Percentiles rank a stretch among this genome's conserved stretches.
phyloP scores from a whole-genome alignment of 768 basidiomycete species.

The Fomitopsis serialis region DNA sequence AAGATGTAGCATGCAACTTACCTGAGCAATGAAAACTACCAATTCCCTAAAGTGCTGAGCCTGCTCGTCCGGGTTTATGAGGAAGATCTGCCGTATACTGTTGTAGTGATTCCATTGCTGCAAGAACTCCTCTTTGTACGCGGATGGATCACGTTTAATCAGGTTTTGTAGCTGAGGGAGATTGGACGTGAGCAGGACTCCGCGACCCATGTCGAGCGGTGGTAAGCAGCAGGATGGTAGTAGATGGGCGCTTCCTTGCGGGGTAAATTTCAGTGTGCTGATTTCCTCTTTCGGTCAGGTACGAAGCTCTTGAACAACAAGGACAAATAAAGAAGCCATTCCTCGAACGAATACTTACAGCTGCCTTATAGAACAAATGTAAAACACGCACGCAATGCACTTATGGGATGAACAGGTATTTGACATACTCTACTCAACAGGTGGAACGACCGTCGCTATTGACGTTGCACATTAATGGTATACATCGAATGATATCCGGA shows the following conservation, averaged over 20 bases:
- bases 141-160: conserved; percentile 87
- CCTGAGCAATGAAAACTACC: conserved; percentile 88
- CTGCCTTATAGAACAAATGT: no score
- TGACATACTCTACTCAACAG: background rate
- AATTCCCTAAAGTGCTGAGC: conserved; percentile 82
- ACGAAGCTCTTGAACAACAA: conserved; percentile 6
- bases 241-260: background rate
- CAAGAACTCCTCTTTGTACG: conserved; percentile 92
- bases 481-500: no score
- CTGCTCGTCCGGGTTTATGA: conserved; percentile 78
- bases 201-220: conserved; percentile 44
- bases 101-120: conserved; percentile 97
- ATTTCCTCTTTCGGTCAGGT: conserved; percentile 2
- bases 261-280: background rate
- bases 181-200: conserved; percentile 79
- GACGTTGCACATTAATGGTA: no score
- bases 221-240: background rate
- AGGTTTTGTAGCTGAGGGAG: conserved; percentile 95
- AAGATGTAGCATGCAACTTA: conserved; percentile 17
- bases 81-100: conserved; percentile 80
- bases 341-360: no score
- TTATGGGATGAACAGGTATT: no score
- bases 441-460: no score
- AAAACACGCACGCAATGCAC: no score
- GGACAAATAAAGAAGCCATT: no score